Base-by-base conservation (phyloP, 768 basidiomycete species). In the Amanita inopinata region DNA sequence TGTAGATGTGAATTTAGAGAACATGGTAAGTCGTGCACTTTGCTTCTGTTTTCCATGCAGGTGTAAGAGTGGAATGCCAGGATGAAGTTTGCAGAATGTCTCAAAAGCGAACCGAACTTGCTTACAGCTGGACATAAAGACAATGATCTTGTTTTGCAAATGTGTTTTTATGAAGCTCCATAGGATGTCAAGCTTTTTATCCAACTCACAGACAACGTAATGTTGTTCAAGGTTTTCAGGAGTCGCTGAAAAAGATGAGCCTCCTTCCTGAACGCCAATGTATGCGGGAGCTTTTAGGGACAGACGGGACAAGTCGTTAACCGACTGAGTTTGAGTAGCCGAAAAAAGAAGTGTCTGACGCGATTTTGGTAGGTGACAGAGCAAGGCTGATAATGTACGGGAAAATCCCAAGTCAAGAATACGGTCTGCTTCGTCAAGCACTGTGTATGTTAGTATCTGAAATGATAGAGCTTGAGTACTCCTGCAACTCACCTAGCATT, bases 1-100 rank as follows among this genome's bases (percentile, higher is more conserved):
- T 33, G 81, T 80, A 2, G 76, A 64, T 2, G 83, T 84, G 65
- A 96, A 99, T 32, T 80, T 81, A 53, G 75, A 73, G 58, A 89
- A 97, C 65, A 85, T 83, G 36, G 74, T 68, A 41, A 97, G 63
- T 35, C 94, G 76, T 25, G 87, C 81, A n/a, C 80, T 72, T 56
- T 96, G 94, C 58, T 96, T 97, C 57, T 96, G 92, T 58, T 96
- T 97, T 24, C 94, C 94, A 54, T 98, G 92, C 5, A 99, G 64
- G 56, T 93, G 86, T 15, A 99, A 73, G n/a, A 99, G 70, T 3
- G 94, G 80, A 3, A 91, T 69, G 52, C 94, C 94, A 0, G 94
- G 94, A 49, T 94, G 94, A 70, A 99, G 78, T 60, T 83, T 83
- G 65, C 90, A 84, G 62, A 99, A 97, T 11, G 85, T 88, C 65